Evolutionary conservation across 2,329 filamentous ascomycete genomes (phyloP), one percentile per base, ranked within the genome.

Genomic region (Fusarium mundagurra): DNA sequence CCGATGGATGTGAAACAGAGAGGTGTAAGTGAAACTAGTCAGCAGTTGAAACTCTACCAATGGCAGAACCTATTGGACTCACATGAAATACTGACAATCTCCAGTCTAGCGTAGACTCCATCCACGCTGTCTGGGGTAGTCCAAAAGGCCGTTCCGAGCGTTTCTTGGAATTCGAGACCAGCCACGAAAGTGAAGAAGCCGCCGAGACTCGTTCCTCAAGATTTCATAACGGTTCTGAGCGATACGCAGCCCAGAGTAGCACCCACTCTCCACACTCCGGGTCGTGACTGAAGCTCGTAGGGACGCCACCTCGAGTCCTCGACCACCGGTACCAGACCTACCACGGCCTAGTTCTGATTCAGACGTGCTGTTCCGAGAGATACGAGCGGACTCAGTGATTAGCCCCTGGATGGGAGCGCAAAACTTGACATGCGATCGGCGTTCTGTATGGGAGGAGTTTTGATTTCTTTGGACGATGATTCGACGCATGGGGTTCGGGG

Each of bases 181-280:
- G 16, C 1, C n/a, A 13, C 22, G 24, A 11, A 38, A 34, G 17
- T 1, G 27, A 27, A 22, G n/a, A 16, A 43, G 4, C 8, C 20
- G 6, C 17, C 16, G 12, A 27, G 33, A 12, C 29, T 27, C 4
- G 11, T 7, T 12, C 16, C 17, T 17, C 33, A 3, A 17, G 7
- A 6, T 22, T 14, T 9, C 1, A 1, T 8, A 8, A 8, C 1
- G 24, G 8, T 10, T 48, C 9, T 8, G 5, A 16, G 12, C 22
- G n/a, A 38, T 6, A 14, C 4, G 16, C 34, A 2, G 3, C 6
- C 31, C 3, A 27, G 24, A 24, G 29, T 31, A 41, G 13, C 17
- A 11, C 31, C 9, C 7, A n/a, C 48, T 41, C 27, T 14, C 5
- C n/a, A 12, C 20, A 63, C n/a, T 39, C 43, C 43, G 43, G 13